Evolutionary conservation across 495 filamentous ascomycete species (phyloP), one percentile per base, ranked within the genome.

Genomic region (Penicillium arizonense): DNA sequence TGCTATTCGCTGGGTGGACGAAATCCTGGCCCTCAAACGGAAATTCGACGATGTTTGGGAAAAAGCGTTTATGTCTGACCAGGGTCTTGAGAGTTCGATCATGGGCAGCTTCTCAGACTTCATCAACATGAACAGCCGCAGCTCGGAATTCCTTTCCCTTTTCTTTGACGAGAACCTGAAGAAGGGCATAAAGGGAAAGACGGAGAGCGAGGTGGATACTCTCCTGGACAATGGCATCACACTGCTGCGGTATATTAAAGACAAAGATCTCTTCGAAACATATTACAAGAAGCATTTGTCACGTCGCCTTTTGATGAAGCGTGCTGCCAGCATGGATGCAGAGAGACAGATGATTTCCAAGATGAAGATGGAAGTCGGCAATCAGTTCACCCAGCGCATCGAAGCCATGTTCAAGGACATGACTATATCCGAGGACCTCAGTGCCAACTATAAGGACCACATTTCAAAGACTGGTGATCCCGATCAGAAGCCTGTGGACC

Each of bases 331-430:
- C 61, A 88, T 87, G 62, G 91, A 96, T 63, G 87, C 87, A 1
- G 94, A 99, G 72, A 89, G 92, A 62, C 87, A 93, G 56, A 96
- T 99, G 87, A 95, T 97, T 41, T 87, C 85, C 2, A 86, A 93
- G 52, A 95, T 99, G 89, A 96, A 96, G 74, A 79, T 91, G 57
- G 92, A 96, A 67, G 82, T 97, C 42, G 94, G 94, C 28, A 96
- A 96, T 57, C 83, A 88, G 44, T 99, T 99, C 67, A 97, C 95
- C 0, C 74, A 83, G 57, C 93, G 94, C 59, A 80, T 97, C 21
- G 94, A 99, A 64, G 83, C 90, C 47, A 99, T 99, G 94, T 99
- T 99, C 69, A 96, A 88, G 69, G 94, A 99, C 63, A 97, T 99
- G 87, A 80, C 87, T 18, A 77, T 91, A 6, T 96, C 91, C 0